Evolutionary conservation across 108 stramenopile species (phyloP).

Genomic region (Skeletonema tropicum): DNA sequence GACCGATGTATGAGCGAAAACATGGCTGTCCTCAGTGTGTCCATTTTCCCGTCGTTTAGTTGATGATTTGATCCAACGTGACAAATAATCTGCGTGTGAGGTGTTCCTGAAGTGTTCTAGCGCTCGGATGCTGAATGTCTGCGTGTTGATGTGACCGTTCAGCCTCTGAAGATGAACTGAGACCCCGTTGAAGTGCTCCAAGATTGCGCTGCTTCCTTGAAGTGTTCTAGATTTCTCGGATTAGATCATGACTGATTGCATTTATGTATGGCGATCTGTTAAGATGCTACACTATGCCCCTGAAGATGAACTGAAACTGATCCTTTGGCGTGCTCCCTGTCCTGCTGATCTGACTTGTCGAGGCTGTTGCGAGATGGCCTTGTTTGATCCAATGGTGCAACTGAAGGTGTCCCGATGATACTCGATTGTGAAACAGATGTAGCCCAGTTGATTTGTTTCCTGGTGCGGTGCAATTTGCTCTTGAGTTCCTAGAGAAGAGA

Average conservation of each 20-base stretch:
- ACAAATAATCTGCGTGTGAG: conserved; percentile 1
- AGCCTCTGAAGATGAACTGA: neutral
- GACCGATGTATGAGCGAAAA: neutral
- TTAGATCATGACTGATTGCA: neutral
- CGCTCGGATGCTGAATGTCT: neutral
- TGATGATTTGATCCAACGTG: neutral
- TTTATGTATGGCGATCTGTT: neutral
- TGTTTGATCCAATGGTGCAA: neutral
- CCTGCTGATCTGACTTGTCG: neutral
- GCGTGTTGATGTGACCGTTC: neutral
- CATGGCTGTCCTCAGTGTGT: neutral
- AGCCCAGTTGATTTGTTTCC: conserved; percentile 6
- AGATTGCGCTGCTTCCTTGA: neutral
- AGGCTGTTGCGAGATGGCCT: neutral
- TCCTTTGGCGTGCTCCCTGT: neutral
- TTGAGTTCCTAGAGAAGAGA: conserved; percentile 3
- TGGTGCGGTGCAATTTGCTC: conserved; percentile 9
- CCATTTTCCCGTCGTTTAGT: neutral
- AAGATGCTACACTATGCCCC: neutral
- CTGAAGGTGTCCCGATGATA: neutral
- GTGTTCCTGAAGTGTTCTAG: conserved; percentile 1
- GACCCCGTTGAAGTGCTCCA: neutral
- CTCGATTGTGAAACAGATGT: neutral
- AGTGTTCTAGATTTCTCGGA: neutral
- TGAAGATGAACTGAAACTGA: neutral